phyloP scores from a whole-genome alignment of 352 stramenopile genomes.

The Phytophthora idaei region DNA sequence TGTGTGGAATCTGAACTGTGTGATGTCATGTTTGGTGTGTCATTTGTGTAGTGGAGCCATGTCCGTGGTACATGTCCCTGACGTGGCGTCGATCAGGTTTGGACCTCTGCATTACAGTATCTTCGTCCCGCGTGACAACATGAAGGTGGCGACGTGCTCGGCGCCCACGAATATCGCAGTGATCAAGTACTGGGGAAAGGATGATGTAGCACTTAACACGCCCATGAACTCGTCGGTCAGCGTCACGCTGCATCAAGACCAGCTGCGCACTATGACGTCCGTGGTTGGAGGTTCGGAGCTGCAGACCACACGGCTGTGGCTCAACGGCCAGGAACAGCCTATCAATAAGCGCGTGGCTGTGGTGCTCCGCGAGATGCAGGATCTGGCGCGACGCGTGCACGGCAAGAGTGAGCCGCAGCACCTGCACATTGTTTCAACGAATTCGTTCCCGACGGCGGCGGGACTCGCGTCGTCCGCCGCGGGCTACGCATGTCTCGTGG shows the following conservation, averaged over 20 bases:
- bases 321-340: slow-evolving; percentile 93
- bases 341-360: slow-evolving; percentile 85
- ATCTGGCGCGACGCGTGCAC: slow-evolving; percentile 38
- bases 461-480: slow-evolving; percentile 97
- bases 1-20: background rate
- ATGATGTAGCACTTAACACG: slow-evolving; percentile 91
- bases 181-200: slow-evolving; percentile 99
- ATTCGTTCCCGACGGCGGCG: slow-evolving; percentile 98
- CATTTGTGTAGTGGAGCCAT: background rate
- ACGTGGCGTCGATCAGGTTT: background rate
- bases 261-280: slow-evolving; percentile 96
- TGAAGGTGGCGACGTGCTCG: slow-evolving; percentile 86
- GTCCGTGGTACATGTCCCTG: background rate
- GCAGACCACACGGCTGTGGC: slow-evolving; percentile 93
- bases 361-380: slow-evolving; percentile 72
- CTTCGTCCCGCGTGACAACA: slow-evolving; percentile 5
- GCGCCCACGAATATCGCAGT: slow-evolving; percentile 98
- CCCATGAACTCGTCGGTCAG: slow-evolving; percentile 97
- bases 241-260: slow-evolving; percentile 95
- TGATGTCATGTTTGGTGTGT: background rate
- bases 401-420: slow-evolving; percentile 34
- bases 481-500: slow-evolving; percentile 95
- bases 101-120: slow-evolving; percentile 7
- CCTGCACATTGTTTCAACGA: slow-evolving; percentile 95
- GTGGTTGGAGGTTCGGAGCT: slow-evolving; percentile 66